Percentiles rank a stretch among this genome's conserved stretches.
Conservation (phyloP, 805 yeast genomes). For the Cyberlindnera meyerae region DNA sequence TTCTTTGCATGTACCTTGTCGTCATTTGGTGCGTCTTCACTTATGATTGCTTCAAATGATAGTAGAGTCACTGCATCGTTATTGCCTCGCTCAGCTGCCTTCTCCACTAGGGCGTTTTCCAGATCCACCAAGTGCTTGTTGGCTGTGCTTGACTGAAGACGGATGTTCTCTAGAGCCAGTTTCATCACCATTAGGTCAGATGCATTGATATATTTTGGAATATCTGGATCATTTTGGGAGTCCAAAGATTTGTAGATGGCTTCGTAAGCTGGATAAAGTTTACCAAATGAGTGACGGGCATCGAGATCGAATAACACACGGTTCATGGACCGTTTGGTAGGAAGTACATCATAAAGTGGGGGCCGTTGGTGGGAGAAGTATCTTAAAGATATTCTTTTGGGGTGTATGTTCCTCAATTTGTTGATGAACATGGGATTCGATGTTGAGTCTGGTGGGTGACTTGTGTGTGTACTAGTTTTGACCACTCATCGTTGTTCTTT, state of each 20-base stretch:
- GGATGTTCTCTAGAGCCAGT: conserved; percentile 54
- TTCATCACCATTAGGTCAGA: conserved; percentile 66
- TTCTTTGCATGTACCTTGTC: conserved; percentile 61
- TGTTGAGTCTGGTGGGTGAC: no score
- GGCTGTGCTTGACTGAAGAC: conserved; percentile 55
- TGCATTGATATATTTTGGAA: conserved; percentile 45
- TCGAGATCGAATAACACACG: conserved; percentile 63
- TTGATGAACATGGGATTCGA: no score
- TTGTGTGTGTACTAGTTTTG: no score
- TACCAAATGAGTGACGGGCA: conserved; percentile 47
- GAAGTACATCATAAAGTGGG: conserved; percentile 44
- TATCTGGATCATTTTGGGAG: conserved; percentile 19
- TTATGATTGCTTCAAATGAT: conserved; percentile 58
- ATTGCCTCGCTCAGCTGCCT: conserved; percentile 79
- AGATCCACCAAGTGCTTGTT: conserved; percentile 52
- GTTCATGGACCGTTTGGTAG: conserved; percentile 53
- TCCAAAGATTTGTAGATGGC: conserved; percentile 45
- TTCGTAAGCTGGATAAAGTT: conserved; percentile 50
- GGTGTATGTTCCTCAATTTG: background rate
- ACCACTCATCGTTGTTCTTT: no score
- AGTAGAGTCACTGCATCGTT: conserved; percentile 74
- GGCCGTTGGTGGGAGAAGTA: conserved; percentile 28
- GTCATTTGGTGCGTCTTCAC: conserved; percentile 34
- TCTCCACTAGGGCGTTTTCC: conserved; percentile 72
- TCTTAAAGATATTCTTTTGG: conserved; percentile 3